Evolutionary conservation across 495 filamentous ascomycete species (phyloP).

Genomic region (Geopyxis carbonaria): DNA sequence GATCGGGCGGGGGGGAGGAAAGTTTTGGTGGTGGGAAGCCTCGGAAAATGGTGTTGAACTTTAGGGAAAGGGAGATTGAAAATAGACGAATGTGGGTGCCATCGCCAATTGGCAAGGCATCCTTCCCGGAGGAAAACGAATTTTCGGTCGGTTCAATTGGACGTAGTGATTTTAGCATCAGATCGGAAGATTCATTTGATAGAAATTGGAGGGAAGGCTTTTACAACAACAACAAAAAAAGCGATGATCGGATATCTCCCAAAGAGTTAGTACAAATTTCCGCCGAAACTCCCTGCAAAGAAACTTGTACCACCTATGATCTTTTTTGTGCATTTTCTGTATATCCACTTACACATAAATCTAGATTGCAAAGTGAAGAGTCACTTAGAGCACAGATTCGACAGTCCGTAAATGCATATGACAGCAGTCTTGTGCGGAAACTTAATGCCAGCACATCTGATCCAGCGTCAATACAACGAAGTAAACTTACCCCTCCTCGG

Average conservation of each 20-base stretch:
- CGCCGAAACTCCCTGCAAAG: neutral
- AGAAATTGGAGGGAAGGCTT: constrained; percentile 1
- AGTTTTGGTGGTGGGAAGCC: constrained; percentile 1
- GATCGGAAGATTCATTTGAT: constrained; percentile 3
- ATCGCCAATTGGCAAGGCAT: constrained; percentile 1
- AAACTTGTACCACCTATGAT: neutral
- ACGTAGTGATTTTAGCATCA: constrained; percentile 1
- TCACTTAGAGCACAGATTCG: constrained; percentile 18
- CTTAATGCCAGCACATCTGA: constrained; percentile 21
- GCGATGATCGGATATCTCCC: neutral
- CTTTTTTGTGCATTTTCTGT: no score
- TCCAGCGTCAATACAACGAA: constrained; percentile 13
- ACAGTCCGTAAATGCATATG: constrained; percentile 17
- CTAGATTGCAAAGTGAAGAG: constrained; percentile 6
- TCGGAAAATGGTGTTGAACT: neutral
- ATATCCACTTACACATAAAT: no score
- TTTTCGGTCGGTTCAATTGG: constrained; percentile 3
- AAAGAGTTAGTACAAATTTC: neutral
- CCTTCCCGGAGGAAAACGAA: no score
- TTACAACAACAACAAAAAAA: constrained; percentile 4
- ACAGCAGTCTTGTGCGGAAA: constrained; percentile 17
- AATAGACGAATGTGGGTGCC: neutral
- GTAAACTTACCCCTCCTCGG: constrained; percentile 10
- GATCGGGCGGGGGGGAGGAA: constrained; percentile 1
- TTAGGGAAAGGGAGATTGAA: neutral